These are phyloP conservation scores for Rhodomyrtus psidioides DNA, from an alignment of 441 rosid genomes.

Conservation along the genomic window DNA sequence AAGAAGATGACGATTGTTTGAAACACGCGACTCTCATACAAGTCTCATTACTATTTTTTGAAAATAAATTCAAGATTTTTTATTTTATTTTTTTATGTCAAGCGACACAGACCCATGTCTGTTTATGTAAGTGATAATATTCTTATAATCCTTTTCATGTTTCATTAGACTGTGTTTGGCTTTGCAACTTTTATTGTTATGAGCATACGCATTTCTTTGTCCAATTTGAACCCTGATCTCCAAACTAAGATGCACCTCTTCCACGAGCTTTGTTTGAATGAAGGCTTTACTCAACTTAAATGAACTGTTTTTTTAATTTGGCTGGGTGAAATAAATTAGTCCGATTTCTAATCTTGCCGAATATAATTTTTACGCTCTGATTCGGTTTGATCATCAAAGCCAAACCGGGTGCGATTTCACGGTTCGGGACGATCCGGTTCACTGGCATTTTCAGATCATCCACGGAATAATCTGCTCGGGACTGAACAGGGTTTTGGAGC, in stretches of 20 bases:
- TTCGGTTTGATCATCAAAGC: not conserved
- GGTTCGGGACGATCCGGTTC: not conserved
- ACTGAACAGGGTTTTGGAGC: not conserved
- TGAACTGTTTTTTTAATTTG: no score
- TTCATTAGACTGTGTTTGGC: not conserved
- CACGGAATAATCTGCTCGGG: not conserved
- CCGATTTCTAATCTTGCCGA: fast-evolving
- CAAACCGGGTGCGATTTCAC: not conserved
- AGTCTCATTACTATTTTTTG: not conserved
- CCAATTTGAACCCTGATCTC: not conserved
- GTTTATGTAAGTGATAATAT: not conserved
- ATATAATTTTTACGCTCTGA: fast-evolving
- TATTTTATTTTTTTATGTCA: not conserved
- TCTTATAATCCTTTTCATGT: not conserved
- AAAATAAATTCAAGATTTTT: no score
- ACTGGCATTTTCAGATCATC: not conserved
- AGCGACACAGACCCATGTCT: not conserved
- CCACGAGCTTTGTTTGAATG: not conserved
- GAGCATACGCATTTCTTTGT: not conserved
- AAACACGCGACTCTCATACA: no score
- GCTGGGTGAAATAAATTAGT: not conserved
- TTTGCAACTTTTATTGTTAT: not conserved
- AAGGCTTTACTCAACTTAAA: fast-evolving
- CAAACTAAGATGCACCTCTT: not conserved
- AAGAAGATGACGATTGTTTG: no score